phyloP scores from a whole-genome alignment of 1,284 basidiomycete genomes.

The Porodaedalea pini region DNA sequence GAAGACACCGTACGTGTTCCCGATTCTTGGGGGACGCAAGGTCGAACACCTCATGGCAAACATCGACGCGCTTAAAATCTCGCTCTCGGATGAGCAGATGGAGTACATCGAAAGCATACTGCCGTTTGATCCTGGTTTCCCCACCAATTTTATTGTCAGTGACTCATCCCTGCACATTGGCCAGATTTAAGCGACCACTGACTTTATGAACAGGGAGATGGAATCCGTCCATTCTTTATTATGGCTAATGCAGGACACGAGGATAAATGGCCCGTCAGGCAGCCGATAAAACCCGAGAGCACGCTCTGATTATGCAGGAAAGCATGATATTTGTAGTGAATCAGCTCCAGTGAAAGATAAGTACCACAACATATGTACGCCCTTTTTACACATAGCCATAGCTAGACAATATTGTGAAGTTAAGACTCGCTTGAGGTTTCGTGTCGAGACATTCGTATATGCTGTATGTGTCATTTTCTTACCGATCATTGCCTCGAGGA shows the following conservation, averaged over 20 bases:
- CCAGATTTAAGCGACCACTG: background rate
- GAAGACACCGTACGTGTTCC: conserved; percentile 48
- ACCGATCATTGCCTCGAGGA: no score
- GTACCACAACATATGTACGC: no score
- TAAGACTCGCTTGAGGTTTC: no score
- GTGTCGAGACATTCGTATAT: no score
- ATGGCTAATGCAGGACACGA: background rate
- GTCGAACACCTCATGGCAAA: conserved; percentile 28
- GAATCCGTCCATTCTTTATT: background rate
- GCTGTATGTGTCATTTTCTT: no score
- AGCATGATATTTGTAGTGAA: no score
- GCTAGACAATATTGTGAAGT: no score
- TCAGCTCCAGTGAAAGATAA: no score
- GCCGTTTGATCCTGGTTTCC: conserved; percentile 45
- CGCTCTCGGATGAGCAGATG: conserved; percentile 27
- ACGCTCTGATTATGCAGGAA: no score
- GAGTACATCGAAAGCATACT: conserved; percentile 26
- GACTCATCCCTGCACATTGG: conserved; percentile 16
- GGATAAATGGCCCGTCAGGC: conserved; percentile 3
- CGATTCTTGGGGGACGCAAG: conserved; percentile 43
- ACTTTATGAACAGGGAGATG: background rate
- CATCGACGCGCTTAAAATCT: conserved; percentile 27
- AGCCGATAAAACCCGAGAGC: conserved; percentile 9
- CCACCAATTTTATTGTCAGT: conserved; percentile 37
- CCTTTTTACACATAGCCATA: no score